A percentile compares a stretch with the other conserved stretches of the same genome.
These are phyloP conservation scores for Parafenestella ontariensis DNA, from an alignment of 2,329 filamentous ascomycete genomes.

Conservation along the genomic window DNA sequence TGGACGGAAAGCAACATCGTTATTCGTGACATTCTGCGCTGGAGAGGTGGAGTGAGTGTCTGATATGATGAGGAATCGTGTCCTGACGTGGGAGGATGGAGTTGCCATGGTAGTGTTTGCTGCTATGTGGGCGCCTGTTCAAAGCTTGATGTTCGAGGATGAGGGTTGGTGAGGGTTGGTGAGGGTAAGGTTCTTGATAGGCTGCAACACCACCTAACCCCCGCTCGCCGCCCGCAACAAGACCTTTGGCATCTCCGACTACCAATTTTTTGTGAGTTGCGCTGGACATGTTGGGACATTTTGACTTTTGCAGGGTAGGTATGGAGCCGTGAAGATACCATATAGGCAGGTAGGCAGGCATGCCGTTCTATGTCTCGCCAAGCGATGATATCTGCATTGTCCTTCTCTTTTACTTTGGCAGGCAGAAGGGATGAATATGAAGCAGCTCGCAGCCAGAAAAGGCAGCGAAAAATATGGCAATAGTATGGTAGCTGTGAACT, in stretches of 20 bases:
- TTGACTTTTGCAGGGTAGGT: no score
- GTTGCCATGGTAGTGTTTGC: background rate
- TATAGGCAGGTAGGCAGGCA: no score
- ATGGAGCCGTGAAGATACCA: background rate
- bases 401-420: background rate
- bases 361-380: no score
- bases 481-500: background rate
- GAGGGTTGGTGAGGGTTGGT: background rate
- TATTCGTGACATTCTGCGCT: constrained; percentile 8
- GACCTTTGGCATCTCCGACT: background rate
- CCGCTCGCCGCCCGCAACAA: background rate
- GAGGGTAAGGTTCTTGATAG: background rate
- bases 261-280: background rate
- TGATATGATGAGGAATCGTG: constrained; percentile 54
- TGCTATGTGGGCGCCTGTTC: constrained; percentile 11
- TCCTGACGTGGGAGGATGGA: constrained; percentile 34
- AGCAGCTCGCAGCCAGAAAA: background rate
- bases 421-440: background rate
- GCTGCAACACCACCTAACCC: no score
- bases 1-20: constrained; percentile 28
- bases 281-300: no score
- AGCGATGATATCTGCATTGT: background rate
- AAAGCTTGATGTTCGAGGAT: constrained; percentile 19
- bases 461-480: background rate
- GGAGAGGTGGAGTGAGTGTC: constrained; percentile 49